phyloP scores from a whole-genome alignment of 345 rosid species.

The Pistacia atlantica region DNA sequence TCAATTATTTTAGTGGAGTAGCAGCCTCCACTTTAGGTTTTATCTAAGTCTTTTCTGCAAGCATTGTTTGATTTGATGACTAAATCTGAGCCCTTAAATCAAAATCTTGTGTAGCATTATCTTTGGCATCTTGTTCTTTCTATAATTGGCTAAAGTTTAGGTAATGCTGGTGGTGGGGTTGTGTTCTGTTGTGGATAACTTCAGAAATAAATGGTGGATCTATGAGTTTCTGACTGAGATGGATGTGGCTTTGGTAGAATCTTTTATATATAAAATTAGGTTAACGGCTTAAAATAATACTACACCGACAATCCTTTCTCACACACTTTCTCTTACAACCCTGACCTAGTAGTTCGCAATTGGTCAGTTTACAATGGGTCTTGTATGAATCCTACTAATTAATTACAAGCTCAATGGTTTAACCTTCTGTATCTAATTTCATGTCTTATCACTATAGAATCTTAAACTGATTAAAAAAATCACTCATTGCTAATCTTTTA shows the following conservation, averaged over 20 bases:
- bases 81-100: neutral
- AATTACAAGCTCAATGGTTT: too few relatives aligned
- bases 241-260: neutral
- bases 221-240: neutral
- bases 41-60: neutral
- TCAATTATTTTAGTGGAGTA: neutral
- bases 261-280: neutral
- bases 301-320: too few relatives aligned
- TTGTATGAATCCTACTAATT: too few relatives aligned
- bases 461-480: neutral
- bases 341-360: too few relatives aligned
- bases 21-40: neutral
- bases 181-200: conserved; percentile 14
- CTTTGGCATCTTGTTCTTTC: neutral
- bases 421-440: neutral
- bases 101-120: neutral
- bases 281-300: neutral
- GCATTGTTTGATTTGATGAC: neutral
- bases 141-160: neutral
- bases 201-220: neutral
- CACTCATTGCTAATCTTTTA: neutral
- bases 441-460: neutral
- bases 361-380: too few relatives aligned
- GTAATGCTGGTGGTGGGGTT: neutral
- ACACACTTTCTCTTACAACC: too few relatives aligned